Base-by-base conservation (phyloP, 2,329 filamentous ascomycete species). In the Ophiostoma sp. region DNA sequence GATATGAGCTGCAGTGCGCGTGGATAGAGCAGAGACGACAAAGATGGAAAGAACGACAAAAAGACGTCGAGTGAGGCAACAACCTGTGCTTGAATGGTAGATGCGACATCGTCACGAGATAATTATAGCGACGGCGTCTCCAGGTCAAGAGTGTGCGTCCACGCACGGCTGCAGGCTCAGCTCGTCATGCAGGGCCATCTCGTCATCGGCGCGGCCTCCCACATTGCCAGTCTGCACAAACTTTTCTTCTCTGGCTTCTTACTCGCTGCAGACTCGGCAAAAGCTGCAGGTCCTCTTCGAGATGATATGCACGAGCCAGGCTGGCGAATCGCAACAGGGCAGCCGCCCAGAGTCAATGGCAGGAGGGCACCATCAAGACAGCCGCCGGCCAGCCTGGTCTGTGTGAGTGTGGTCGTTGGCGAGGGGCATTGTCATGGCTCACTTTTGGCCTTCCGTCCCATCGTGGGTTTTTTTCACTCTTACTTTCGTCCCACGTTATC, bases 121-220 rank as follows among this genome's bases (percentile, higher is more conserved):
- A 55, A 70, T 57, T 42, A 69, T 69, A 55, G 66, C 45, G 31
- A 69, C 48, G 36, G 68, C 69, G 69, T 71, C 55, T 33, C 69
- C 33, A 45, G 61, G 33, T 42, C 59, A 25, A 42, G 59, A 64
- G 59, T 25, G 59, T 42, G 33, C 12, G 36, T 25, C n/a, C 59
- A 64, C 28, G 31, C 48, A 42, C 68, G 69, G 69, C 69, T 69
- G 68, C 52, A 48, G 48, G 70, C 19, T 12, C 70, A 71, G 59
- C 42, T 52, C 61, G 55, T 59, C 69, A 73, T 73, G 72, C 72
- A 73, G 59, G 72, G 68, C 61, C 50, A 73, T 73, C 72, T 71
- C 61, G 72, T 71, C 61, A 74, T 71, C 50, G 72, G 72, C 50
- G 50, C 59, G 19, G 42, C 48, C 39, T 71, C 59, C 69, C 45